Base-by-base conservation (phyloP, 768 basidiomycete genomes). In the Tricholoma flavovirens region DNA sequence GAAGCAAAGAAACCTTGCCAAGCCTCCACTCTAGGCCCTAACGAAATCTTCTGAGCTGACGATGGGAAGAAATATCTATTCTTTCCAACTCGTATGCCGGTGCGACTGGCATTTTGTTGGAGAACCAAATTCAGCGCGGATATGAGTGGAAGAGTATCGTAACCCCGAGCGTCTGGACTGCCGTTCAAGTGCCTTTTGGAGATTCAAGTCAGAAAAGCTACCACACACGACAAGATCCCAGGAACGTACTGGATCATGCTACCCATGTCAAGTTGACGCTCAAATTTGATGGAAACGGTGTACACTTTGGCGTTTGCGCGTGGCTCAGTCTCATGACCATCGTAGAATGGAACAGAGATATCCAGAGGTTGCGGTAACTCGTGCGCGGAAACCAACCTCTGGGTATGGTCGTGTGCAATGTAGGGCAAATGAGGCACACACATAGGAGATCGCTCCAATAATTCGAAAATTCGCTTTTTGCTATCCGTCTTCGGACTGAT, bases 111-210 rank as follows among this genome's bases (percentile, higher is more conserved):
- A 52, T 77, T 72, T 61, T 78, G 74, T 60, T 82, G 78, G 17
- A 84, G 57, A 35, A 86, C 69, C 32, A 86, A 74, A 59, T 87
- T 86, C 26, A 85, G 66, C 4, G 83, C 83, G 3, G 83, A 79
- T 5, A 82, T 62, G 17, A 79, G 52, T 0, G 84, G 83, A 29
- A 72, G 67, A 0, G 76, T 68, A 40, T 87, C 81, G 30, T 77
- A 75, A 53, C 74, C 67, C 17, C 73, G 71, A 55, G 72, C 71
- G 17, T 72, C 66, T 2, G 73, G 65, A 5, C 72, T 61, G 1
- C 85, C 88, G 1, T 69, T 67, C 55, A 83, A 71, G 60, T 80
- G 82, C 21, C 87, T 88, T 35, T n/a, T n/a, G n/a, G n/a, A 2
- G 21, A 11, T 40, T n/a, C 8, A 53, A 5, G 10, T 59, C 6